Base-by-base conservation (phyloP, 139 green algal species). In the Chlamydomonas schloesseri region DNA sequence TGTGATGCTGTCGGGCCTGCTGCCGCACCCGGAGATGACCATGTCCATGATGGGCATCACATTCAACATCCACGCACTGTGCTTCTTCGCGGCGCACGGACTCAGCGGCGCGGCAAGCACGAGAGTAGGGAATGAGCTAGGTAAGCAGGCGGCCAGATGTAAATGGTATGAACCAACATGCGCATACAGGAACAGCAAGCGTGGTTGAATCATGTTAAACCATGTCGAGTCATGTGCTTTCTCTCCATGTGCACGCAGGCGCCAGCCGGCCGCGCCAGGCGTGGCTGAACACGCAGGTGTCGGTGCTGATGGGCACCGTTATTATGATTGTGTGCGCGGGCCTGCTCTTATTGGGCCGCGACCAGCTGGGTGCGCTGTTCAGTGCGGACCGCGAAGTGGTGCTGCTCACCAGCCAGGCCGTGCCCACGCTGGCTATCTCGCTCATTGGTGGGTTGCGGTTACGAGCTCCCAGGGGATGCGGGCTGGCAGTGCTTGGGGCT, bases 11-110 rank as follows among this genome's bases (percentile, higher is more conserved):
- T 91, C 82, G 23, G 92, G 92, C 0, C 82, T 94, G 83, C 77
- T 94, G 65, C 92, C 92, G 0, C 71, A 76, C 3, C 92, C 91
- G 0, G 91, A 94, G 65, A 89, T 91, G 85, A 91, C 90, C 4
- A 94, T 98, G 78, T 91, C 88, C 23, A 94, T 95, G 87, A 97
- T 97, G 93, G 94, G 94, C 26, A 92, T 96, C 47, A 93, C 90
- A 31, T 92, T 97, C 89, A 95, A 96, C 74, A 79, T 96, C 9
- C 90, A 93, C 24, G 90, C 90, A 13, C 80, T 96, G 17, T 92
- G 92, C 82, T 97, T 95, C 88, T 95, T 96, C 81, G 86, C 95
- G 10, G 91, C 93, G 3, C 88, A 93, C 65, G 90, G 93, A 1
- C 74, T 95, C 23, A 85, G 58, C 33, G 92, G 92, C 6, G 94